Conservation (phyloP, 2,329 filamentous ascomycete genomes). For the Penicillium sp. region DNA sequence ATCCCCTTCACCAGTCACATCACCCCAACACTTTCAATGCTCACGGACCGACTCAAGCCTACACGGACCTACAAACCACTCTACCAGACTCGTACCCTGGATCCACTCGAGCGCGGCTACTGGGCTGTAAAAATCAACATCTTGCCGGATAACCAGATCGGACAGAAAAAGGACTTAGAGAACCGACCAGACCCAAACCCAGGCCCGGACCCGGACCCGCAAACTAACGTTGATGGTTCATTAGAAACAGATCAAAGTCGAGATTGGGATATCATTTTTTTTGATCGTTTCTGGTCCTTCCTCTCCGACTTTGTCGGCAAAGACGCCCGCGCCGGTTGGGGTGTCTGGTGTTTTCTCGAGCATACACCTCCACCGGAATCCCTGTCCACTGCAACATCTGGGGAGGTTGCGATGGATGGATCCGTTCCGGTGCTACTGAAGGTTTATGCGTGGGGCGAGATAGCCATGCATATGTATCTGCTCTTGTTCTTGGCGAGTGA, state of each 20-base stretch:
- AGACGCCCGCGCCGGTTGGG: conserved; percentile 47
- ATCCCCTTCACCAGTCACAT: conserved; percentile 54
- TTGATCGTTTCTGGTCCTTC: conserved; percentile 45
- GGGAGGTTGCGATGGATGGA: background rate
- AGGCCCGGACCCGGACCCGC: background rate
- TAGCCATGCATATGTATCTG: conserved; percentile 72
- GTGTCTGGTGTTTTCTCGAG: conserved; percentile 44
- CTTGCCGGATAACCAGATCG: background rate
- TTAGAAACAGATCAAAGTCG: background rate
- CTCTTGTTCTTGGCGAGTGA: conserved; percentile 72
- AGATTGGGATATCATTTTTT: conserved; percentile 34
- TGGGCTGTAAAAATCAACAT: conserved; percentile 70
- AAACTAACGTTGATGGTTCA: conserved; percentile 34
- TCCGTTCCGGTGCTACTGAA: conserved; percentile 50
- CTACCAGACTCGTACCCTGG: conserved; percentile 51
- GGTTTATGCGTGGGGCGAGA: conserved; percentile 76
- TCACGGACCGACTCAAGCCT: conserved; percentile 57
- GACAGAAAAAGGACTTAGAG: background rate
- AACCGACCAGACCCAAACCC: conserved; percentile 20
- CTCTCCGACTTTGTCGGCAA: conserved; percentile 38
- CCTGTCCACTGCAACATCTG: background rate
- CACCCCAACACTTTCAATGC: conserved; percentile 55
- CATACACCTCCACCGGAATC: conserved; percentile 1
- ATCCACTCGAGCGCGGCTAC: conserved; percentile 70
- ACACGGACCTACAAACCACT: conserved; percentile 56